phyloP scores from a whole-genome alignment of 805 yeast genomes.

The Candida ficus region DNA sequence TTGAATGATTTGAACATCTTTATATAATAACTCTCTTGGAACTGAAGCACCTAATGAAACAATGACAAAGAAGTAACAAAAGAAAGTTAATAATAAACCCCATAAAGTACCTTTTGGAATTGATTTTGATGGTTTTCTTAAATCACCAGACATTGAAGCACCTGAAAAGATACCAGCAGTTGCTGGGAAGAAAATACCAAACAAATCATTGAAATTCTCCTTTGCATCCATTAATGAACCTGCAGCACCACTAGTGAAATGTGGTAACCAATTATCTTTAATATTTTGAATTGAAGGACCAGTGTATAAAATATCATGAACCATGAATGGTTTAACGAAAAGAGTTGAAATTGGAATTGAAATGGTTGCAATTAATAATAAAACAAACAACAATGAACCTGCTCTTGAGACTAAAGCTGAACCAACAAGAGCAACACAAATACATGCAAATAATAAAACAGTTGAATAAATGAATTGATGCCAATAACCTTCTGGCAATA shows the following conservation, averaged over 20 bases:
- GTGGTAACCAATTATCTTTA: slow-evolving; percentile 63
- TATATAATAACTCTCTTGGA: slow-evolving; percentile 71
- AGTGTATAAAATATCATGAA: slow-evolving; percentile 47
- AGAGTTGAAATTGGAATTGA: slow-evolving; percentile 79
- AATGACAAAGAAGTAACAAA: slow-evolving; percentile 75
- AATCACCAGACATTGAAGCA: slow-evolving; percentile 96
- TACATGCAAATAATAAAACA: slow-evolving; percentile 59
- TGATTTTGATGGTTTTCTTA: slow-evolving; percentile 76
- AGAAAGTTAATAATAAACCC: slow-evolving; percentile 75
- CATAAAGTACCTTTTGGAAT: slow-evolving; percentile 92
- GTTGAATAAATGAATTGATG: slow-evolving; percentile 73
- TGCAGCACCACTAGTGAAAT: slow-evolving; percentile 86
- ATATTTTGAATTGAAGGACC: slow-evolving; percentile 73
- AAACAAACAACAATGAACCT: slow-evolving; percentile 65
- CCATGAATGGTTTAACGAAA: slow-evolving; percentile 55
- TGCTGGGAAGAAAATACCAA: slow-evolving; percentile 96
- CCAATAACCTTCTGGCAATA: slow-evolving; percentile 68
- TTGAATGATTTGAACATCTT: slow-evolving; percentile 82
- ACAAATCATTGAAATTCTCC: slow-evolving; percentile 79
- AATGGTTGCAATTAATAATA: slow-evolving; percentile 64
- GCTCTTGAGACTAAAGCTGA: slow-evolving; percentile 77
- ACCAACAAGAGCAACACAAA: slow-evolving; percentile 74
- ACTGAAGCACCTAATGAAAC: slow-evolving; percentile 72
- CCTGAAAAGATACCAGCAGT: slow-evolving; percentile 99
- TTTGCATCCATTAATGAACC: slow-evolving; percentile 61